Evolutionary conservation across 2,329 filamentous ascomycete genomes (phyloP), one percentile per base, ranked within the genome.

Genomic region (Fusarium xylarioides): DNA sequence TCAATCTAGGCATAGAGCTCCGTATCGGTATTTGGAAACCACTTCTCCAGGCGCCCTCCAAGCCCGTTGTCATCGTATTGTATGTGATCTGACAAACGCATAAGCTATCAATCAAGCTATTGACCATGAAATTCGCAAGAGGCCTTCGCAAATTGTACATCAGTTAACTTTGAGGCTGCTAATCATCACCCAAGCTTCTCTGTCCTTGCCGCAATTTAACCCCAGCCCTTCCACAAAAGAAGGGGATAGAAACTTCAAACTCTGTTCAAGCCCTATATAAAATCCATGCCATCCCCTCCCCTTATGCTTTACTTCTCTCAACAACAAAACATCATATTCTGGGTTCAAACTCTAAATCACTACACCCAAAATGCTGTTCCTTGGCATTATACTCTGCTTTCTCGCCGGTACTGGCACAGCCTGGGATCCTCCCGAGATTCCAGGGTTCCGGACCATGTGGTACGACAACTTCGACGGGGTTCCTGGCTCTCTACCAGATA

Each of bases 401-500:
- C 23, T 66, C 4, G 32, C 28, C 16, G 11, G 7, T 11, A n/a
- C 23, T 57, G 18, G 66, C 37, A 37, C 5, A 66, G 57, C 71
- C 46, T 23, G 44, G 44, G 19, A 30, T 10, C 73, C 81, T 2
- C 86, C 85, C 2, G 6, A 40, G 15, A 28, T 0, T 63, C 59
- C 14, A 10, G 85, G 85, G 46, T 84, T 81, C 76, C 81, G 73
- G 19, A 70, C 81, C 3, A 61, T 84, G 57, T 88, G 85, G 85
- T 73, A 81, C 43, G 86, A 87, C 46, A 80, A 70, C 10, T 88
- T 88, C 68, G 44, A 74, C 14, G 85, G 85, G 11, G 30, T 77
- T 5, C 73, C 78, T 7, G 85, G 84, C 14, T 64, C 75, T 16
- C 60, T 77, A 11, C 82, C 83, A 46, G 81, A 84, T 74, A 38